Conservation (phyloP, 129 eudicot species). For the Pseudognaphalium luteoalbum region DNA sequence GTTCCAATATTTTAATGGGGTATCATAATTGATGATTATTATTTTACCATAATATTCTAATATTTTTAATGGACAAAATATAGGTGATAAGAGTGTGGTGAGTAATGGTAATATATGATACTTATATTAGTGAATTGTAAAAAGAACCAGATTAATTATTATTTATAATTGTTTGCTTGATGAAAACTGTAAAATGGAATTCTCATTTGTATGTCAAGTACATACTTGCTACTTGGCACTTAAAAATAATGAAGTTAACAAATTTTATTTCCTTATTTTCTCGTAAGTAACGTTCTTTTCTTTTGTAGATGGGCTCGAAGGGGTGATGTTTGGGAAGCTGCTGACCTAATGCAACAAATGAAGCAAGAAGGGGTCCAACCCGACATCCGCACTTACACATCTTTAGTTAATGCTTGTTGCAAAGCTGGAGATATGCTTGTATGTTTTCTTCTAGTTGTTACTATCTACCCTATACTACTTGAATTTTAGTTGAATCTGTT, state of each 20-base stretch:
- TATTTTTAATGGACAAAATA: no score
- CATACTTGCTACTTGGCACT: neutral
- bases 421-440: constrained; percentile 99
- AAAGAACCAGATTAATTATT: no score
- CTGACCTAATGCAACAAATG: constrained; percentile 96
- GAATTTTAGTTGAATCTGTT: neutral
- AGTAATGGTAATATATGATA: no score
- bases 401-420: constrained; percentile 91
- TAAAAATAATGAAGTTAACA: neutral
- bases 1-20: neutral
- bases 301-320: constrained; percentile 93
- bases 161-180: no score
- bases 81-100: no score
- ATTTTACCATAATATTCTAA: neutral
- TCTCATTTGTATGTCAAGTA: no score
- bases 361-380: constrained; percentile 92
- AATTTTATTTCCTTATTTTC: neutral
- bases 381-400: constrained; percentile 93
- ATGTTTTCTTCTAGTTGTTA: constrained; percentile 22
- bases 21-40: neutral
- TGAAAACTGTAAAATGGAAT: no score
- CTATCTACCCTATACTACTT: neutral
- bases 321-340: constrained; percentile 99
- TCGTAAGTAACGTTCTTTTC: neutral
- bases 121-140: no score